These are phyloP conservation scores for Fragilaria radians DNA, from an alignment of 108 stramenopile species.

Conservation along the genomic window DNA sequence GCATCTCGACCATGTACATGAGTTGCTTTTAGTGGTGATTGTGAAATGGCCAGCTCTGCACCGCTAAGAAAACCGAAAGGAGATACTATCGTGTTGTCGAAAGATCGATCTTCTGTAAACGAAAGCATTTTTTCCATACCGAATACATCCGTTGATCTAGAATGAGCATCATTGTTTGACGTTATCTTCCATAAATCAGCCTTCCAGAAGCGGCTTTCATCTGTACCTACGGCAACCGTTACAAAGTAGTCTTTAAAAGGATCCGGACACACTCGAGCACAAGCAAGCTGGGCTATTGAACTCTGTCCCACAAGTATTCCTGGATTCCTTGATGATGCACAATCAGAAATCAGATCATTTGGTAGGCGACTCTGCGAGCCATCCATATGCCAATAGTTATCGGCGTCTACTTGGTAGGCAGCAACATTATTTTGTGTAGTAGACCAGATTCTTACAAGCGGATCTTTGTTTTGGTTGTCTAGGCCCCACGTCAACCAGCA, in stretches of 20 bases:
- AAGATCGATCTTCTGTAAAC: constrained; percentile 7
- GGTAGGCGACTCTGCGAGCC: constrained; percentile 6
- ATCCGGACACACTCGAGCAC: constrained; percentile 37
- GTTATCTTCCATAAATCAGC: constrained; percentile 45
- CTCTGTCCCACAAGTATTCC: constrained; percentile 25
- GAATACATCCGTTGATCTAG: constrained; percentile 4
- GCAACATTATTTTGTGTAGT: constrained; percentile 6
- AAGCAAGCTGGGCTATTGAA: constrained; percentile 25
- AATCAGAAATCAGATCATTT: background rate
- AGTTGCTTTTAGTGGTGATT: background rate
- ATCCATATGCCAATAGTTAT: constrained; percentile 28
- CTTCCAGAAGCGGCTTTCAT: constrained; percentile 32
- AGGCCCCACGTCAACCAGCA: constrained; percentile 73
- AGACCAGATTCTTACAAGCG: constrained; percentile 62
- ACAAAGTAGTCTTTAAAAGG: constrained; percentile 25
- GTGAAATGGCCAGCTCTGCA: constrained; percentile 1
- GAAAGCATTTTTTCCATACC: constrained; percentile 15
- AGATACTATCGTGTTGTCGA: background rate
- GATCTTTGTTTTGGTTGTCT: constrained; percentile 28
- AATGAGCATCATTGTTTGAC: background rate
- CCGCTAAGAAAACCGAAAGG: background rate
- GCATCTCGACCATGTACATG: background rate
- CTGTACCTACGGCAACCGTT: constrained; percentile 15
- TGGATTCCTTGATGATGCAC: constrained; percentile 21
- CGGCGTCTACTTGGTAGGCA: constrained; percentile 1